A percentile compares a stretch with the other conserved stretches of the same genome.
Evolutionary conservation across 1,284 basidiomycete genomes (phyloP).

Genomic region (Pascua sp.): DNA sequence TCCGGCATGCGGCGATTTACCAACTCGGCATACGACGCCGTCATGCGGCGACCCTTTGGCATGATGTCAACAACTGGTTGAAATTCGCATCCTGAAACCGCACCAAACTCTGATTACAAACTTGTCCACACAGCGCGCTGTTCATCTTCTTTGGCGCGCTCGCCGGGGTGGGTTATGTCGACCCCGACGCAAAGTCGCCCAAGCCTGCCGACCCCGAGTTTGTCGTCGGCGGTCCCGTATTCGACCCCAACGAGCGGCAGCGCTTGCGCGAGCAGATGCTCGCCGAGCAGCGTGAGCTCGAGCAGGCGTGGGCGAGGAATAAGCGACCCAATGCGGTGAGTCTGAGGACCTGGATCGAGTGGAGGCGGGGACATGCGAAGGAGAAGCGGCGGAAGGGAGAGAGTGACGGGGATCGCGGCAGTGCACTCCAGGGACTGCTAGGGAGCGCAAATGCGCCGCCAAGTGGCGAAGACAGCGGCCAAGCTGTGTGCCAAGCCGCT

Average conservation of each 20-base stretch:
- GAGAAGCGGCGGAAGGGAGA: neutral
- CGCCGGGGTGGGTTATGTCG: constrained; percentile 45
- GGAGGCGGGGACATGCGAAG: neutral
- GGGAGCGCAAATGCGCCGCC: no score
- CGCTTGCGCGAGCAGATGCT: constrained; percentile 24
- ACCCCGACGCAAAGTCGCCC: constrained; percentile 20
- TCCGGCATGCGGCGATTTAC: no score
- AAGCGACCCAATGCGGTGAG: constrained; percentile 49
- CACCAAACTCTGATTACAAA: neutral
- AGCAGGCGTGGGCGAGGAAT: constrained; percentile 40
- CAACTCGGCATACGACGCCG: no score
- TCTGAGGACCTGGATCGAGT: neutral
- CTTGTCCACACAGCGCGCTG: constrained; percentile 34
- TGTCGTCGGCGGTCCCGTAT: constrained; percentile 34
- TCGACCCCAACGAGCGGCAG: constrained; percentile 25
- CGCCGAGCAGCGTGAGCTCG: constrained; percentile 38
- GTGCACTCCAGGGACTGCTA: no score
- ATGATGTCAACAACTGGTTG: no score
- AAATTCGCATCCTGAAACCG: neutral
- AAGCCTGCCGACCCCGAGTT: constrained; percentile 18
- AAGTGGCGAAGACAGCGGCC: no score
- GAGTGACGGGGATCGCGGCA: no score
- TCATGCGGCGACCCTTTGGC: no score
- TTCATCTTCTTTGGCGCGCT: constrained; percentile 48
- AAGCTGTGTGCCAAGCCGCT: no score